phyloP scores from a whole-genome alignment of 257 asterid species.

The Coffea eugenioides region DNA sequence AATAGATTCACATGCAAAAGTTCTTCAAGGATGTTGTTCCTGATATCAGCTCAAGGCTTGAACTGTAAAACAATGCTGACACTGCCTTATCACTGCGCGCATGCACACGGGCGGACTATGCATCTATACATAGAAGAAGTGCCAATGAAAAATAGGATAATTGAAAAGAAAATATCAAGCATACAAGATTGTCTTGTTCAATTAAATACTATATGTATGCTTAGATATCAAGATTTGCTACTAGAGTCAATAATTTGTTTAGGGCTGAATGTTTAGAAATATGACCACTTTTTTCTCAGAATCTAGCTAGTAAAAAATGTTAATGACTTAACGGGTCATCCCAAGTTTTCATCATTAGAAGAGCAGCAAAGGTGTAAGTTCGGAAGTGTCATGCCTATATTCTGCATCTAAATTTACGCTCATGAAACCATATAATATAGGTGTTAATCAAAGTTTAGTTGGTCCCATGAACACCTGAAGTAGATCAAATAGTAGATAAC shows the following conservation, averaged over 20 bases:
- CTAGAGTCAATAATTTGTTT: too few species aligned
- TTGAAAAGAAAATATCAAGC: background rate
- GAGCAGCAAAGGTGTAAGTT: background rate
- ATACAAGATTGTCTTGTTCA: too few species aligned
- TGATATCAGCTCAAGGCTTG: background rate
- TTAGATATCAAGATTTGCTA: too few species aligned
- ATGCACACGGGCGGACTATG: constrained; percentile 19
- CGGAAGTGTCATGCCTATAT: background rate
- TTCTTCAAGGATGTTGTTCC: background rate
- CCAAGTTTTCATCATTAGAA: background rate
- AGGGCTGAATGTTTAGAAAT: too few species aligned
- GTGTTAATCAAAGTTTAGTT: background rate
- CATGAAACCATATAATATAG: background rate
- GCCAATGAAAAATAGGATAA: background rate
- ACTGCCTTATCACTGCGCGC: constrained; percentile 4
- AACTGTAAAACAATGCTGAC: constrained; percentile 2
- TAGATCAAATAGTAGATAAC: background rate
- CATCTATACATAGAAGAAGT: background rate
- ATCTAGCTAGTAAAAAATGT: too few species aligned
- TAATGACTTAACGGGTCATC: too few species aligned
- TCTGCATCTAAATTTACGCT: background rate
- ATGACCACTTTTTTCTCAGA: too few species aligned
- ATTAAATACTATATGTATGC: too few species aligned
- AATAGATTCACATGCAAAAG: background rate
- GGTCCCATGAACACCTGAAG: background rate